Base-by-base conservation (phyloP, 345 rosid species). In the Bruguiera gymnorhiza region DNA sequence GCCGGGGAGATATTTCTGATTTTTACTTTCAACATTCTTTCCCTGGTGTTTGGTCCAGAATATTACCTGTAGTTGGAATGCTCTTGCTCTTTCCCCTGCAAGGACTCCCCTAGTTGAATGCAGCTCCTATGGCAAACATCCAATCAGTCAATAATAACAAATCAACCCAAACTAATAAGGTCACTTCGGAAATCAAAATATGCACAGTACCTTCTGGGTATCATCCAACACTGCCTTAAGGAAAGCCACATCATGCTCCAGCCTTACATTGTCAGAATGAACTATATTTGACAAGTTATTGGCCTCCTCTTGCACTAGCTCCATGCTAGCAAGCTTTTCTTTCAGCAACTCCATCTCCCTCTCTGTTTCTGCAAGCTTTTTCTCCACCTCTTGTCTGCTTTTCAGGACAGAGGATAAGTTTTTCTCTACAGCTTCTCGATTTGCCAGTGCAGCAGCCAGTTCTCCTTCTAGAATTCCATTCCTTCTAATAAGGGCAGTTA, bases 91-190 rank as follows among this genome's bases (percentile, higher is more conserved):
- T 82, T 95, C 99, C 68, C 94, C 97, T 27, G 89, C 83, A 48
- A 95, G 97, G 77, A 92, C 96, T 79, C 97, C 99, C 80, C 99
- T 80, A 11, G 98, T 89, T 31, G 99, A 88, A 81, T 87, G 98
- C 79, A 95, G 83, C 84, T 95, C 99, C 92, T 89, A 64, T 4
- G 51, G 75, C 39, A 59, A 68, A 36, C 29, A 58, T 21, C n/a
- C 54, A n/a, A 73, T 75, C 68, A 76, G 66, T 58, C 50, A 48
- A 67, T 19, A 66, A 37, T 39, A 24, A 56, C 55, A 13, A 29
- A 20, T 8, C 56, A 26, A 15, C 24, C 23, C n/a, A 70, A 10
- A 24, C 18, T 6, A 37, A 56, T 16, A 6, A 21, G 26, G 24
- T 43, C 50, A 3, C 19, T 3, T 13, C 19, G 20, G 29, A 53